Evolutionary conservation across 176 grass and related monocot genomes (phyloP).

Genomic region (Dendrocalamus sinicus): DNA sequence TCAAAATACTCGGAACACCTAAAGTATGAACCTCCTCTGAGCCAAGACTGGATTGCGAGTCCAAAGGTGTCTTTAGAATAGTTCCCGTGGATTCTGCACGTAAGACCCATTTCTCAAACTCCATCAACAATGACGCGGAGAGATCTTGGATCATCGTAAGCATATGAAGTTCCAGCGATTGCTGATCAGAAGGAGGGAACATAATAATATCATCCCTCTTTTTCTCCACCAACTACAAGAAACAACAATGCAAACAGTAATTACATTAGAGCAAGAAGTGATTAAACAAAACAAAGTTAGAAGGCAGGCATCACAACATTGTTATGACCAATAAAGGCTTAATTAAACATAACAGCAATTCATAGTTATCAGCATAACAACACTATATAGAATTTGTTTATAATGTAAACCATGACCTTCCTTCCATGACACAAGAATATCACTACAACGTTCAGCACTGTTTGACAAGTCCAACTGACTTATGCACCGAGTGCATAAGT

Average conservation of each 20-base stretch:
- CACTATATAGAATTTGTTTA: neutral
- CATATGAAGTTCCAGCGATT: slow-evolving; percentile 95
- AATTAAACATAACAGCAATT: neutral
- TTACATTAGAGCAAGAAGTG: slow-evolving; percentile 10
- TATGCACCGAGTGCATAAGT: neutral
- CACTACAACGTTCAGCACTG: neutral
- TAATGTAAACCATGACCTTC: neutral
- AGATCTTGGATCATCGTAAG: slow-evolving; percentile 98
- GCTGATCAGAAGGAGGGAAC: slow-evolving; percentile 78
- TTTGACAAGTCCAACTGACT: neutral
- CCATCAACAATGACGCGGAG: slow-evolving; percentile 90
- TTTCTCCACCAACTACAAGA: slow-evolving; percentile 65
- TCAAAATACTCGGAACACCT: slow-evolving; percentile 84
- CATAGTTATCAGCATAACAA: slow-evolving; percentile 8
- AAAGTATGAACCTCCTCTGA: slow-evolving; percentile 99
- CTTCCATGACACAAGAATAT: slow-evolving; percentile 7
- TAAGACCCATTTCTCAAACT: slow-evolving; percentile 99
- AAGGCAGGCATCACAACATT: neutral
- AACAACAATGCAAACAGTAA: slow-evolving; percentile 26
- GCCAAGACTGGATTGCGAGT: slow-evolving; percentile 98
- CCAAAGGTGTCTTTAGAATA: slow-evolving; percentile 98
- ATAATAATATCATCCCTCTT: slow-evolving; percentile 90
- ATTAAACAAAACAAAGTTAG: slow-evolving; percentile 6
- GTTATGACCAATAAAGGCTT: slow-evolving; percentile 11
- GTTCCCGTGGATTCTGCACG: slow-evolving; percentile 95